These are phyloP conservation scores for Symbiodinium pilosum DNA, from an alignment of 73 alveolate species.

Conservation along the genomic window DNA sequence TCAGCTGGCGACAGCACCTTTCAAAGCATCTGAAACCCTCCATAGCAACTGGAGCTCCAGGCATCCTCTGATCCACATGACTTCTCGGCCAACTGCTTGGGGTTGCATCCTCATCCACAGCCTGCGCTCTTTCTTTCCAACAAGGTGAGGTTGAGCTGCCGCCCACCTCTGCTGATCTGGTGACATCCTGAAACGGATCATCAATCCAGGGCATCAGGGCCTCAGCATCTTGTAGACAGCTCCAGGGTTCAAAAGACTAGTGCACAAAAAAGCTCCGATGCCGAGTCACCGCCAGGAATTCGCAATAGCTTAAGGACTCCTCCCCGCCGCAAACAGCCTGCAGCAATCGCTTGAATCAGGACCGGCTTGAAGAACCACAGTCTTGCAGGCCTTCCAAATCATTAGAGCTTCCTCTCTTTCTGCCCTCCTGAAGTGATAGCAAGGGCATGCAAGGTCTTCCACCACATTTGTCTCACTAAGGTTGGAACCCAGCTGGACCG, in stretches of 20 bases:
- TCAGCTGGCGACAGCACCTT: neutral
- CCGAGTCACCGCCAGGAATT: conserved; percentile 68
- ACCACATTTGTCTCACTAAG: neutral
- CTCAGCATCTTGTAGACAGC: neutral
- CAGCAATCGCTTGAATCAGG: neutral
- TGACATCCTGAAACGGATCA: conserved; percentile 64
- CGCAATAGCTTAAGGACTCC: conserved; percentile 69
- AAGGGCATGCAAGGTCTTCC: neutral
- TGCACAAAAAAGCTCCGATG: neutral
- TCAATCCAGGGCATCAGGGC: conserved; percentile 58
- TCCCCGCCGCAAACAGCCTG: conserved; percentile 70
- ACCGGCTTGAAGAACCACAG: neutral
- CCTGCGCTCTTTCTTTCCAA: too few species aligned
- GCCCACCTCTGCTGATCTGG: conserved; percentile 34
- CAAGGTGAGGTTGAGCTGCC: neutral
- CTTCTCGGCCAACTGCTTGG: conserved; percentile 4
- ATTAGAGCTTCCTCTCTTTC: neutral
- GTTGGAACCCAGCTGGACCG: neutral
- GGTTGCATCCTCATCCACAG: conserved; percentile 2
- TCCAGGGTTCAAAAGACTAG: neutral
- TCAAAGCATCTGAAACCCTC: neutral
- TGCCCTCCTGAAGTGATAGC: neutral
- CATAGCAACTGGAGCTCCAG: neutral
- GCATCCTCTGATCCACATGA: neutral
- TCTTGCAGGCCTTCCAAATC: neutral